Evolutionary conservation across 129 eudicot species (phyloP).

Genomic region (Oenanthe sinensis): DNA sequence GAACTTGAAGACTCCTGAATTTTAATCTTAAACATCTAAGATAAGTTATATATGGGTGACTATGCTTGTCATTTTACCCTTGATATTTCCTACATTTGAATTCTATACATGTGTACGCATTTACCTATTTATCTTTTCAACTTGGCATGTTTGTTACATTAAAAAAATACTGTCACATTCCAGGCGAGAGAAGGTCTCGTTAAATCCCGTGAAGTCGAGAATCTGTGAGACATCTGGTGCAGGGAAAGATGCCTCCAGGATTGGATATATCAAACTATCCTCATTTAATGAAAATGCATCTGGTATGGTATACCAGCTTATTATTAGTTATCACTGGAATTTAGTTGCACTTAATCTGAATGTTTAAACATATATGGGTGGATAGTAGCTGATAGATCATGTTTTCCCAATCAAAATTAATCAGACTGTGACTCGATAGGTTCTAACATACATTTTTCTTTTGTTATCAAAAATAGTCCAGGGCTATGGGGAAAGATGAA

Average conservation of each 20-base stretch:
- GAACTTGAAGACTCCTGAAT: background rate
- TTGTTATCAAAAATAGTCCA: background rate
- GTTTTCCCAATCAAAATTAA: background rate
- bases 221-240: slow-evolving; percentile 60
- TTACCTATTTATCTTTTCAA: background rate
- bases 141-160: background rate
- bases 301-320: slow-evolving; percentile 36
- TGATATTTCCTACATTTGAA: background rate
- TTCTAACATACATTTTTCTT: background rate
- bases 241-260: slow-evolving; percentile 62
- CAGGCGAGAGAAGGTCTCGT: slow-evolving; percentile 81
- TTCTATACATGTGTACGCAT: background rate
- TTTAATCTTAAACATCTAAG: background rate
- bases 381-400: background rate
- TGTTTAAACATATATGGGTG: background rate
- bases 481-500: background rate
- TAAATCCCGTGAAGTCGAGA: slow-evolving; percentile 91
- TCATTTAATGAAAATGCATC: slow-evolving; percentile 93
- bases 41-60: background rate
- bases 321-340: background rate
- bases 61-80: background rate
- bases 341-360: background rate
- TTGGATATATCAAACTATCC: slow-evolving; percentile 87
- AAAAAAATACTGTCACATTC: slow-evolving; percentile 13
- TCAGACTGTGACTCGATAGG: background rate